phyloP scores from a whole-genome alignment of 768 basidiomycete genomes.

The Rhodotorula paludigena region DNA sequence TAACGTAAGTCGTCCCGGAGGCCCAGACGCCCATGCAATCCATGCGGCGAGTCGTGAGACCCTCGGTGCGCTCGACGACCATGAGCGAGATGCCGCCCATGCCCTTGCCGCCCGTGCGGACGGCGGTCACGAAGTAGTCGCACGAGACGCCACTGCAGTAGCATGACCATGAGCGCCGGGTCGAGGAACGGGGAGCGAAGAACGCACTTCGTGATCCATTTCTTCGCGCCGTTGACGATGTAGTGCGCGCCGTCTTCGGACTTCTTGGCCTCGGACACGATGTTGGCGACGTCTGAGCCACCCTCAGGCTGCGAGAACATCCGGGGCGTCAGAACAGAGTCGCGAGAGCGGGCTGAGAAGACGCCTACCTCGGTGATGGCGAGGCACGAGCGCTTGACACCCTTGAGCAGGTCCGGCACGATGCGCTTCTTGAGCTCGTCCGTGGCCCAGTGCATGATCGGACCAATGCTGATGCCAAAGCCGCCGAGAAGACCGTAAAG shows the following conservation, averaged over 20 bases:
- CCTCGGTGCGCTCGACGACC: slow-evolving; percentile 37
- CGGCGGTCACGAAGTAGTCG: slow-evolving; percentile 38
- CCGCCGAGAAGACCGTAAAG: slow-evolving; percentile 34
- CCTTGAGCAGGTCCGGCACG: slow-evolving; percentile 20
- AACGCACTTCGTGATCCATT: slow-evolving; percentile 33
- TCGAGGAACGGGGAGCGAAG: background rate
- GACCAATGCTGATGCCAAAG: slow-evolving; percentile 29
- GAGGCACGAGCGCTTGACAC: slow-evolving; percentile 36
- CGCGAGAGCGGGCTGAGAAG: background rate
- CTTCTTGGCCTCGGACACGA: slow-evolving; percentile 32
- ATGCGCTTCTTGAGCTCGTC: slow-evolving; percentile 25
- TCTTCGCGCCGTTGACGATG: slow-evolving; percentile 38
- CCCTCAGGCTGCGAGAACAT: background rate
- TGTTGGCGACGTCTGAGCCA: slow-evolving; percentile 37
- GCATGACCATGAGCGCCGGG: background rate
- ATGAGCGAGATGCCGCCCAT: slow-evolving; percentile 42
- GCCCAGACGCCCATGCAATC: slow-evolving; percentile 39
- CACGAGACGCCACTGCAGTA: slow-evolving; percentile 16
- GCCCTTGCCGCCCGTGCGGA: slow-evolving; percentile 38
- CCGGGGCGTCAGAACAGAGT: background rate
- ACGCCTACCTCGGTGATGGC: slow-evolving; percentile 34
- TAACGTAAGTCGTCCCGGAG: slow-evolving; percentile 40
- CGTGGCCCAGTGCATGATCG: slow-evolving; percentile 21
- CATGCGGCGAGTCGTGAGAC: slow-evolving; percentile 28
- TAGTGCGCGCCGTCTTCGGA: slow-evolving; percentile 27